phyloP scores from a whole-genome alignment of 2,329 filamentous ascomycete genomes.

The Lojkania enalia region DNA sequence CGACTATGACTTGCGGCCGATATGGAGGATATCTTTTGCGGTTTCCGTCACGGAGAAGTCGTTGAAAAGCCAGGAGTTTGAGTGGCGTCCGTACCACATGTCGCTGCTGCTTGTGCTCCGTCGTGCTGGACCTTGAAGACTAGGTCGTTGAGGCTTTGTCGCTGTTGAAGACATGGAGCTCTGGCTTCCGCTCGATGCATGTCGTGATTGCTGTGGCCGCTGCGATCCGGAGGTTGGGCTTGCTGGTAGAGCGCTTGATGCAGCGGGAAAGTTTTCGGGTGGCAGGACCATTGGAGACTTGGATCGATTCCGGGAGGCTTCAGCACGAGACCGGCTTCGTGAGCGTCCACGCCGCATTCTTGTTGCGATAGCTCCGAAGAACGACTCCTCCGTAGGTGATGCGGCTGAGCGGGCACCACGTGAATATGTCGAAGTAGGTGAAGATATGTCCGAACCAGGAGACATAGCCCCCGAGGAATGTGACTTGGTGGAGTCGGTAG shows the following conservation, averaged over 20 bases:
- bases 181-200: constrained; percentile 27
- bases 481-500: constrained; percentile 32
- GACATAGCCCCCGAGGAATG: constrained; percentile 30
- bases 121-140: constrained; percentile 26
- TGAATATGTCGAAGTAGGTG: constrained; percentile 25
- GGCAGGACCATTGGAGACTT: constrained; percentile 38
- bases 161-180: constrained; percentile 15
- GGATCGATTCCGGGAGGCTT: constrained; percentile 28
- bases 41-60: constrained; percentile 44
- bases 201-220: constrained; percentile 23
- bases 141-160: constrained; percentile 22
- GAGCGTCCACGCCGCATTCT: constrained; percentile 40
- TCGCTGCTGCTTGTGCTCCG: constrained; percentile 38
- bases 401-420: constrained; percentile 14
- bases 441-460: constrained; percentile 20
- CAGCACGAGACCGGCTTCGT: constrained; percentile 34
- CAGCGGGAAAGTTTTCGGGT: constrained; percentile 25
- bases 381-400: constrained; percentile 36
- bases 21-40: constrained; percentile 34
- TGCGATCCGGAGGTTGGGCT: constrained; percentile 16
- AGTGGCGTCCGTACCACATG: constrained; percentile 43
- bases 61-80: constrained; percentile 46
- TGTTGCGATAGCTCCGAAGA: constrained; percentile 42
- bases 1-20: constrained; percentile 25
- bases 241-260: constrained; percentile 10